Conservation (phyloP, 78 protist genomes). For the Dictyostelium purpureum region DNA sequence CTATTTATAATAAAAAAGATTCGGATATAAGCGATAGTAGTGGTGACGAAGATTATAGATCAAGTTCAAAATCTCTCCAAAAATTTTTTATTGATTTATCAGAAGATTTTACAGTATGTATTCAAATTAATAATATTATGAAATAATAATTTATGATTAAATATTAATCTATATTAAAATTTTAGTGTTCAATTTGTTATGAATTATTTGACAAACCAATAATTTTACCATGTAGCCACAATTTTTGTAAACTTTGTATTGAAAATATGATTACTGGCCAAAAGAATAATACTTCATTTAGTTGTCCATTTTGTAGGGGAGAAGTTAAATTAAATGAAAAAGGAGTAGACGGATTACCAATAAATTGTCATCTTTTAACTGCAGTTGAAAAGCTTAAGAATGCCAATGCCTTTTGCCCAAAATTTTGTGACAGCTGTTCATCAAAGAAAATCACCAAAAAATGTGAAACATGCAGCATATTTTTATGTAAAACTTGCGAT, state of each 20-base stretch:
- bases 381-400: slow-evolving; percentile 44
- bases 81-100: slow-evolving; percentile 40
- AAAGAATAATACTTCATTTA: background rate
- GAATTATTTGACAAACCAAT: slow-evolving; percentile 68
- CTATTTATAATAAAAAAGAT: background rate
- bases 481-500: slow-evolving; percentile 49
- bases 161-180: background rate
- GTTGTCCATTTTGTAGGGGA: slow-evolving; percentile 54
- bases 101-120: slow-evolving; percentile 55
- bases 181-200: slow-evolving; percentile 68
- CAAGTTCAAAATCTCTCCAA: slow-evolving; percentile 52
- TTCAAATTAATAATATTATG: background rate
- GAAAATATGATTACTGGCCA: background rate
- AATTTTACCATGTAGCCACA: slow-evolving; percentile 54
- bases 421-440: slow-evolving; percentile 45
- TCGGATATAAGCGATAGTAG: slow-evolving; percentile 71
- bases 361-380: slow-evolving; percentile 5
- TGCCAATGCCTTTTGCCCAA: slow-evolving; percentile 51
- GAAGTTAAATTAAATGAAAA: slow-evolving; percentile 22
- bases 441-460: slow-evolving; percentile 49
- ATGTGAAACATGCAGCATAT: slow-evolving; percentile 24
- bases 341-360: slow-evolving; percentile 63
- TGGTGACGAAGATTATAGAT: slow-evolving; percentile 73
- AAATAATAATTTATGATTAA: background rate
- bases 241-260: slow-evolving; percentile 53